Evolutionary conservation across 108 stramenopile genomes (phyloP).

Genomic region (Skeletonema tropicum): DNA sequence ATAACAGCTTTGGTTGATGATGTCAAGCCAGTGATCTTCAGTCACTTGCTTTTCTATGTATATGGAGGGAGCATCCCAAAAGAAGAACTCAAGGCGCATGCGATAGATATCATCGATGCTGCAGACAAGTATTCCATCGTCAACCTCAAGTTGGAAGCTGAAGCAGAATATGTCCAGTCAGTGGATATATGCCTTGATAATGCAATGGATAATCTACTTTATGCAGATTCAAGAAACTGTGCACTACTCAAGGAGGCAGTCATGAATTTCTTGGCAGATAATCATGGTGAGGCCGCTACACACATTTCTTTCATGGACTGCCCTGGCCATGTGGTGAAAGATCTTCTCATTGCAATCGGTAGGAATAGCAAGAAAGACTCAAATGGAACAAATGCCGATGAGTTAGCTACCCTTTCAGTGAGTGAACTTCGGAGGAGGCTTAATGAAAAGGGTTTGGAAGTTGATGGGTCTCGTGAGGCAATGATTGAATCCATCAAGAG

Average conservation of each 20-base stretch:
- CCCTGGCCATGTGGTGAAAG: background rate
- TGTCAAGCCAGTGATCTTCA: too few species aligned
- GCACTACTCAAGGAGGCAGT: slow-evolving; percentile 20
- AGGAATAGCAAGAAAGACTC: background rate
- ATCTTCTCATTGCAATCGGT: background rate
- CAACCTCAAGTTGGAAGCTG: background rate
- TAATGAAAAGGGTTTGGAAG: slow-evolving; percentile 2
- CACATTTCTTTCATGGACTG: background rate
- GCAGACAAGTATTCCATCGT: too few species aligned
- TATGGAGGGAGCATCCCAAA: too few species aligned
- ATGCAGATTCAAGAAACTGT: slow-evolving; percentile 6
- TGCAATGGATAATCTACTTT: background rate
- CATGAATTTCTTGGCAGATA: slow-evolving; percentile 19
- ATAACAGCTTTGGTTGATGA: too few species aligned
- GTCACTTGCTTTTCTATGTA: too few species aligned
- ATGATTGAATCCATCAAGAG: background rate
- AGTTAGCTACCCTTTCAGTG: background rate
- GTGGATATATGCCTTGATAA: background rate
- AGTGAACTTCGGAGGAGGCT: slow-evolving; percentile 9
- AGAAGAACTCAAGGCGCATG: too few species aligned
- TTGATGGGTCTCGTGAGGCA: slow-evolving; percentile 13
- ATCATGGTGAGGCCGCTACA: background rate
- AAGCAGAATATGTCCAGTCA: slow-evolving; percentile 6
- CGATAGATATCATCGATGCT: too few species aligned
- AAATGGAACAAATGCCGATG: background rate